Conservation (phyloP, 139 green algal genomes). For the Nannochloris sp. region DNA sequence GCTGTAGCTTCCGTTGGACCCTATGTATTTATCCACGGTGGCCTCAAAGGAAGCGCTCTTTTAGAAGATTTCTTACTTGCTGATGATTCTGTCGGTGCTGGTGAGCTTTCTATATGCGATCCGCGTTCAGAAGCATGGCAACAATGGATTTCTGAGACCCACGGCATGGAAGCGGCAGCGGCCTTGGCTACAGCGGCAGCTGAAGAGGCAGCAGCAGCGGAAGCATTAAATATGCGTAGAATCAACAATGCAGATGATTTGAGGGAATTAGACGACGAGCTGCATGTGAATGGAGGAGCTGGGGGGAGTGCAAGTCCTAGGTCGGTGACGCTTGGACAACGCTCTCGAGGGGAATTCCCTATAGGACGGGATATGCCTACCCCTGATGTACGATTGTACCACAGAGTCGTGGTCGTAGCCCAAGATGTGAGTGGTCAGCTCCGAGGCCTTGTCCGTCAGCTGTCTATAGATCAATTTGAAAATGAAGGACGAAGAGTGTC, state of each 20-base stretch:
- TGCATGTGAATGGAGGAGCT: background rate
- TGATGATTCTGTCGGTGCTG: conserved; percentile 63
- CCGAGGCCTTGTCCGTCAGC: conserved; percentile 81
- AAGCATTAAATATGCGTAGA: conserved; percentile 50
- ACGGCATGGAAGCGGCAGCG: conserved; percentile 51
- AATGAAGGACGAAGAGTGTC: conserved; percentile 88
- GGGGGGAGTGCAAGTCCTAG: conserved; percentile 6
- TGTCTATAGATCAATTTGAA: conserved; percentile 98
- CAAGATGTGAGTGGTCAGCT: conserved; percentile 44
- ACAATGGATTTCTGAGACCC: conserved; percentile 68
- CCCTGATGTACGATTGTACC: conserved; percentile 83
- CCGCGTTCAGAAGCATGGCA: conserved; percentile 61
- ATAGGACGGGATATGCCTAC: conserved; percentile 40
- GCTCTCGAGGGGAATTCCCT: conserved; percentile 24
- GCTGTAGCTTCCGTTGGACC: conserved; percentile 76
- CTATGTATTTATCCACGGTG: conserved; percentile 94
- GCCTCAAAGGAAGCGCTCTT: conserved; percentile 71
- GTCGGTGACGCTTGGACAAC: conserved; percentile 36
- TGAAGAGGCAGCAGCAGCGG: conserved; percentile 80
- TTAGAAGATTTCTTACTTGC: conserved; percentile 77
- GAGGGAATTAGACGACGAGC: conserved; percentile 48
- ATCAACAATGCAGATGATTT: conserved; percentile 54
- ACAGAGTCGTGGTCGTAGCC: conserved; percentile 87
- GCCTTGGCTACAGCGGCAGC: conserved; percentile 66
- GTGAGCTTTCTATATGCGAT: conserved; percentile 75